phyloP scores from a whole-genome alignment of 1,284 basidiomycete species.

The Pseudozyma thailandica region DNA sequence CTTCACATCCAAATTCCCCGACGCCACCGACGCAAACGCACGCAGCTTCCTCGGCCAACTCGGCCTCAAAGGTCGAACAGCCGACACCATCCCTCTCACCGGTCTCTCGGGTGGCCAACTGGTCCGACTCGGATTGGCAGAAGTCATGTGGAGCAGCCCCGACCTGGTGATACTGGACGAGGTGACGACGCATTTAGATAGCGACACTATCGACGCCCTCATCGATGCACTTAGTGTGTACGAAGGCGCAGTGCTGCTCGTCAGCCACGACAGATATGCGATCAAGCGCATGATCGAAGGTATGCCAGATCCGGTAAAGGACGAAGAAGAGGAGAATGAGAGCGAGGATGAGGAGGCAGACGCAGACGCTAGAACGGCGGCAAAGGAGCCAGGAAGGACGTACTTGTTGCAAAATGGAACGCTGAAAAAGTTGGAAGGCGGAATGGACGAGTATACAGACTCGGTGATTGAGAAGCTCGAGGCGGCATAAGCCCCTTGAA shows the following conservation, averaged over 20 bases:
- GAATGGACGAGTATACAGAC: conserved; percentile 70
- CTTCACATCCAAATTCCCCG: conserved; percentile 61
- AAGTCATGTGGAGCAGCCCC: conserved; percentile 52
- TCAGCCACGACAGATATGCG: conserved; percentile 76
- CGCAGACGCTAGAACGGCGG: conserved; percentile 24
- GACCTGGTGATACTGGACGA: conserved; percentile 58
- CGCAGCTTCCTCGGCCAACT: conserved; percentile 69
- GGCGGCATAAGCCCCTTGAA: conserved; percentile 4
- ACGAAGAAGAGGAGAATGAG: conserved; percentile 47
- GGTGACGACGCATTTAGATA: conserved; percentile 74
- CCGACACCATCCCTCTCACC: conserved; percentile 45
- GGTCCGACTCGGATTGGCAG: conserved; percentile 55
- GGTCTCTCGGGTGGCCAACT: conserved; percentile 73
- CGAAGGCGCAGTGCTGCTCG: conserved; percentile 74
- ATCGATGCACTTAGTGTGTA: conserved; percentile 73
- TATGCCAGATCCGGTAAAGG: conserved; percentile 24
- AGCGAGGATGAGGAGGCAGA: conserved; percentile 58
- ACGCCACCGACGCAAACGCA: conserved; percentile 56
- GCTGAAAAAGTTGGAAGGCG: conserved; percentile 69
- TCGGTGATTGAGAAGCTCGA: conserved; percentile 58
- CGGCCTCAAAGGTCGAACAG: conserved; percentile 64
- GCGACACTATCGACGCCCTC: conserved; percentile 75
- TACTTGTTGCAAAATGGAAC: conserved; percentile 70
- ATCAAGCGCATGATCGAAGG: conserved; percentile 49
- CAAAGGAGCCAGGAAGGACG: conserved; percentile 69